phyloP scores from a whole-genome alignment of 805 yeast species.

The Jamesozyma gamospora region DNA sequence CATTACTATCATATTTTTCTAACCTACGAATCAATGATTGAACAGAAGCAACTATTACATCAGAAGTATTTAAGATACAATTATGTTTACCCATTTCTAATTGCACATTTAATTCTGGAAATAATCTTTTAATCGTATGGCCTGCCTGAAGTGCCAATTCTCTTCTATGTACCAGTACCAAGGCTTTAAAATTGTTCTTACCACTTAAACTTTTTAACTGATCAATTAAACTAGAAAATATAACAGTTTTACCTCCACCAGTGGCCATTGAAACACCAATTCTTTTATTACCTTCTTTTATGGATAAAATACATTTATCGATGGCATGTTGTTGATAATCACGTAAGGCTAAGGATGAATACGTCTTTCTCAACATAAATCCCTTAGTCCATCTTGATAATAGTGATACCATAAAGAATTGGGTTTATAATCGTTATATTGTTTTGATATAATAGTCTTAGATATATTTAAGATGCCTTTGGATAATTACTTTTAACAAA shows the following conservation, averaged over 20 bases:
- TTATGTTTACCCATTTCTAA: constrained; percentile 57
- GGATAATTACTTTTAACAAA: neutral
- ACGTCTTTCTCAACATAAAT: neutral
- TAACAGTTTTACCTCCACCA: constrained; percentile 90
- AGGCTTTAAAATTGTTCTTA: constrained; percentile 10
- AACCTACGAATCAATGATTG: constrained; percentile 49
- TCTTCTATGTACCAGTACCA: constrained; percentile 71
- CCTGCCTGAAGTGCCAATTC: constrained; percentile 72
- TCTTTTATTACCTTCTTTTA: constrained; percentile 38
- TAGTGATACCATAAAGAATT: neutral
- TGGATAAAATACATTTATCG: constrained; percentile 39
- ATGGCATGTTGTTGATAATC: constrained; percentile 69
- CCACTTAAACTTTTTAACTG: constrained; percentile 10
- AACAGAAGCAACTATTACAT: constrained; percentile 70
- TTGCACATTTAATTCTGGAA: constrained; percentile 46
- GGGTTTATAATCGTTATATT: too few species aligned
- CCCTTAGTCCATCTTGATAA: neutral
- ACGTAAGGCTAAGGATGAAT: constrained; percentile 20
- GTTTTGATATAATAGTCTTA: too few species aligned
- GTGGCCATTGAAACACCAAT: constrained; percentile 84
- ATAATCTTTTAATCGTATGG: constrained; percentile 33
- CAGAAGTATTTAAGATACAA: constrained; percentile 31
- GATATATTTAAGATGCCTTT: too few species aligned
- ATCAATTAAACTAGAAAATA: constrained; percentile 51
- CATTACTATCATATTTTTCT: constrained; percentile 41